Evolutionary conservation across 768 basidiomycete species (phyloP).

Genomic region (Mycena vitilis): DNA sequence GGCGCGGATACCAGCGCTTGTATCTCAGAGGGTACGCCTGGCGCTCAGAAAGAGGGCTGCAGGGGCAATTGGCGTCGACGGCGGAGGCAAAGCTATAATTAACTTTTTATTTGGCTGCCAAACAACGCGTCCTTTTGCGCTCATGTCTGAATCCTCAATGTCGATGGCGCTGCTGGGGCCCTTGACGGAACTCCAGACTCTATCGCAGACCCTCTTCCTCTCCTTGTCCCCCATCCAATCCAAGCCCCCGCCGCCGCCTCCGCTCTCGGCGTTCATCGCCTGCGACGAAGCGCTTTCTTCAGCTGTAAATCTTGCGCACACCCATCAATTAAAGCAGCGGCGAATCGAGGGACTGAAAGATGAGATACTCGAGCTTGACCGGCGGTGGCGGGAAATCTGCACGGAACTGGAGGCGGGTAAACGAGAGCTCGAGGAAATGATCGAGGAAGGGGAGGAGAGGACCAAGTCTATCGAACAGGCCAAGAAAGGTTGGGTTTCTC

Average conservation of each 20-base stretch:
- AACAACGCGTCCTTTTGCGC: slow-evolving; percentile 19
- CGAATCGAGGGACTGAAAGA: slow-evolving; percentile 77
- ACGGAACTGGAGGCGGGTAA: slow-evolving; percentile 73
- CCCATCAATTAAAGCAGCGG: slow-evolving; percentile 82
- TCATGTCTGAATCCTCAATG: slow-evolving; percentile 57
- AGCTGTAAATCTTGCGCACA: slow-evolving; percentile 72
- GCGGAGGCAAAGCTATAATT: background rate
- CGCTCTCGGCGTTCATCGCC: slow-evolving; percentile 67
- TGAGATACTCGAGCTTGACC: slow-evolving; percentile 77
- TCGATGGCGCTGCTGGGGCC: slow-evolving; percentile 71
- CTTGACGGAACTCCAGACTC: slow-evolving; percentile 67
- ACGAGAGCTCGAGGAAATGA: slow-evolving; percentile 73
- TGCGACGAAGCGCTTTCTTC: slow-evolving; percentile 74
- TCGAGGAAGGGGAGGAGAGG: slow-evolving; percentile 81
- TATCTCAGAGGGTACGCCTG: background rate
- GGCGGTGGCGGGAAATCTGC: slow-evolving; percentile 76
- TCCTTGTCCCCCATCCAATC: slow-evolving; percentile 77
- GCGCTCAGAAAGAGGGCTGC: too few relatives aligned
- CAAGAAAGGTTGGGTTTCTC: slow-evolving; percentile 64
- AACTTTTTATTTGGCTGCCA: slow-evolving; percentile 1
- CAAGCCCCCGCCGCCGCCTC: slow-evolving; percentile 71
- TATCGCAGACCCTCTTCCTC: slow-evolving; percentile 77
- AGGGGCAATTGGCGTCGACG: too few relatives aligned
- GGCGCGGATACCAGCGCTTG: slow-evolving; percentile 1
- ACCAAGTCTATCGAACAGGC: slow-evolving; percentile 78